Percentiles rank a stretch among this genome's conserved stretches.
Conservation (phyloP, 129 eudicot genomes). For the Lonicera japonica region DNA sequence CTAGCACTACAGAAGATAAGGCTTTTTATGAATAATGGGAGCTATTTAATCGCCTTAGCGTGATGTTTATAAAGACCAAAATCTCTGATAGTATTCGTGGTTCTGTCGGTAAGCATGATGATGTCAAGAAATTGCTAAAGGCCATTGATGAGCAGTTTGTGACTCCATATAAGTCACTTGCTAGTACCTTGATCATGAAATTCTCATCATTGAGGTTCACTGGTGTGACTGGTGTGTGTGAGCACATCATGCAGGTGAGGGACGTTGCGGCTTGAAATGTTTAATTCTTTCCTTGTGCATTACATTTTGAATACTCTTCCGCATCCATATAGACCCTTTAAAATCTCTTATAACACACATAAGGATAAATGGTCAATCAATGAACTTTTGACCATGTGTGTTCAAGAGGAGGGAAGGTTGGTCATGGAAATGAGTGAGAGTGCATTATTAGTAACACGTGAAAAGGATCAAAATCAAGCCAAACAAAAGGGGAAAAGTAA, state of each 20-base stretch:
- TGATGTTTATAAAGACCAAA: no score
- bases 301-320: not conserved
- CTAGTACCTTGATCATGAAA: not conserved
- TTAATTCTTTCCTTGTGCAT: not conserved
- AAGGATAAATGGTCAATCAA: no score
- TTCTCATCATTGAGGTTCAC: not conserved
- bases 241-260: conserved; percentile 1
- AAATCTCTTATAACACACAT: no score
- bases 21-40: no score
- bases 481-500: not conserved
- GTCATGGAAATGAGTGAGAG: not conserved
- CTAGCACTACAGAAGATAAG: no score
- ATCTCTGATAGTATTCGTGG: no score
- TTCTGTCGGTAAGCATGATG: no score
- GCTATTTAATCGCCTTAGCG: no score
- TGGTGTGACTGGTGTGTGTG: not conserved
- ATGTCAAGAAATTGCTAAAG: no score
- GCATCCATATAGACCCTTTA: not conserved
- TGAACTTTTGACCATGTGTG: no score
- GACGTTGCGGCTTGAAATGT: conserved; percentile 1
- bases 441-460: not conserved
- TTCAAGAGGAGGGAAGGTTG: not conserved
- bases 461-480: not conserved
- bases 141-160: no score
- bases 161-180: not conserved